Percentiles rank a stretch among this genome's conserved stretches.
Conservation (phyloP, 139 green algal genomes). For the Pseudopediastrum boryanum region DNA sequence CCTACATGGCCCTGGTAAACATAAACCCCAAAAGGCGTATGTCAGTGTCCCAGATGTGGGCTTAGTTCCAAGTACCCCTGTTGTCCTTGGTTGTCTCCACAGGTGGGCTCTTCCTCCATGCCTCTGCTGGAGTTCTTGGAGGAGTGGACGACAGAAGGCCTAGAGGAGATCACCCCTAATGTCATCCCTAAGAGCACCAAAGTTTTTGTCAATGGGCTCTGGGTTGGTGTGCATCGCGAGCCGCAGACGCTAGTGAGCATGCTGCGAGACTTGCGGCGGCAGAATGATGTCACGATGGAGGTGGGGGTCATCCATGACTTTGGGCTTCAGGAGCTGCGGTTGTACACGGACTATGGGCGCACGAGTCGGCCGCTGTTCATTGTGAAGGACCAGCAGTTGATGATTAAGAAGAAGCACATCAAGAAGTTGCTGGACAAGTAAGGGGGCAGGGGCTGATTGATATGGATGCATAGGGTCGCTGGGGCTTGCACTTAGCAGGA, state of each 20-base stretch:
- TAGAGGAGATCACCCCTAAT: slow-evolving; percentile 79
- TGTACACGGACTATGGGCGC: slow-evolving; percentile 89
- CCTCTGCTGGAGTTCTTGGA: slow-evolving; percentile 83
- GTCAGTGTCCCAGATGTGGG: too few species aligned
- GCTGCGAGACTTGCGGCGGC: slow-evolving; percentile 76
- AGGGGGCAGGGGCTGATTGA: too few species aligned
- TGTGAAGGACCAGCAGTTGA: slow-evolving; percentile 84
- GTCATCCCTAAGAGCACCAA: slow-evolving; percentile 69
- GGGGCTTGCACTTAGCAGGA: too few species aligned
- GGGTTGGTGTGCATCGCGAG: slow-evolving; percentile 88
- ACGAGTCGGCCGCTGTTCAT: slow-evolving; percentile 93
- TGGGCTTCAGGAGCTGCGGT: slow-evolving; percentile 81
- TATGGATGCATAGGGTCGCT: too few species aligned
- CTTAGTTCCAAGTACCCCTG: too few species aligned
- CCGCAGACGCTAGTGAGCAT: slow-evolving; percentile 76
- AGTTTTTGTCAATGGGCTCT: slow-evolving; percentile 93
- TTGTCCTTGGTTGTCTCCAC: too few species aligned
- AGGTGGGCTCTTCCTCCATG: slow-evolving; percentile 64
- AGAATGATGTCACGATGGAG: slow-evolving; percentile 77
- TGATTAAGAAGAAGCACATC: slow-evolving; percentile 88
- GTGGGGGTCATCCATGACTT: slow-evolving; percentile 91
- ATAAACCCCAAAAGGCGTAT: too few species aligned
- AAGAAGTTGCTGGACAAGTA: slow-evolving; percentile 50
- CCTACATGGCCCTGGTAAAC: too few species aligned
- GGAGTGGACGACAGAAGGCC: slow-evolving; percentile 80